Conservation (phyloP, 345 rosid genomes). For the Eucalyptus sp. region DNA sequence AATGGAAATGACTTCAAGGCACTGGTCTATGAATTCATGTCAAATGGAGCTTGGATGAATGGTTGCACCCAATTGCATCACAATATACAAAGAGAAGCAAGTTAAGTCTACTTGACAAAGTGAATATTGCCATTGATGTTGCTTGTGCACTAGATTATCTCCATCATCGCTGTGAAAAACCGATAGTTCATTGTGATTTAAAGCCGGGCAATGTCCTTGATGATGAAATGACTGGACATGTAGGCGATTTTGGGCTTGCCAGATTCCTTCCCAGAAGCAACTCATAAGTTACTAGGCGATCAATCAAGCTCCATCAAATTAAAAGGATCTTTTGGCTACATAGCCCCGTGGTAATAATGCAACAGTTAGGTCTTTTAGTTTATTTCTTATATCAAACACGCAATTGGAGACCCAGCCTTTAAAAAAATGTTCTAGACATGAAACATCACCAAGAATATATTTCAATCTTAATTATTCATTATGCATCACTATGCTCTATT, state of each 20-base stretch:
- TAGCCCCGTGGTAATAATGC: background rate
- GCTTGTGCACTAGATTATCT: background rate
- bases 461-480: background rate
- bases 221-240: background rate
- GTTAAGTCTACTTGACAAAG: background rate
- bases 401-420: fast-evolving
- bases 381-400: background rate
- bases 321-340: background rate
- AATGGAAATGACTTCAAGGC: background rate
- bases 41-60: background rate
- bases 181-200: background rate
- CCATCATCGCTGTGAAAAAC: background rate
- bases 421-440: background rate
- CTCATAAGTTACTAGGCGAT: fast-evolving
- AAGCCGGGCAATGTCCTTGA: background rate
- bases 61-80: background rate
- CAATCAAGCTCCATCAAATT: background rate
- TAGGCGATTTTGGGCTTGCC: background rate
- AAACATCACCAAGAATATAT: background rate
- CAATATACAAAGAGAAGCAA: background rate
- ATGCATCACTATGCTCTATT: background rate
- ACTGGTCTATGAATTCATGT: background rate
- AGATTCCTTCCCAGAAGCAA: background rate
- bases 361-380: background rate
- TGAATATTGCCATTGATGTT: background rate